Evolutionary conservation across 257 asterid species (phyloP).

Genomic region (Euphrasia confusa): DNA sequence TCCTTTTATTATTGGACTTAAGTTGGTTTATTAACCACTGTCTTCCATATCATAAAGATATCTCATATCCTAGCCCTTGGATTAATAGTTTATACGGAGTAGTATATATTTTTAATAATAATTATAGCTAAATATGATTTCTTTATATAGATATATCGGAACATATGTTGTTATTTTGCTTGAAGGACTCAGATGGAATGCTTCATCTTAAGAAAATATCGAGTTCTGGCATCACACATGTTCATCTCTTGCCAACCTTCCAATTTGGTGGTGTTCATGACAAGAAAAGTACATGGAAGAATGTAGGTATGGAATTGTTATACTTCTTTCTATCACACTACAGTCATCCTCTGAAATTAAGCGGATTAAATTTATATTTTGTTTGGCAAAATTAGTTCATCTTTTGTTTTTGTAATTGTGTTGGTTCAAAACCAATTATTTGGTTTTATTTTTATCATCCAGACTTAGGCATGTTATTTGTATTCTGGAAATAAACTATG

Average conservation of each 20-base stretch:
- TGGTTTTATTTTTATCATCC: neutral
- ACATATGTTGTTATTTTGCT: conserved; percentile 10
- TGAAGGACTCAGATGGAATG: conserved; percentile 88
- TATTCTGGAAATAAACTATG: neutral
- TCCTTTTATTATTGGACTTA: conserved; percentile 15
- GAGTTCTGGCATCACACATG: conserved; percentile 76
- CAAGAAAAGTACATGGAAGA: conserved; percentile 70
- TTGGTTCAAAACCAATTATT: neutral
- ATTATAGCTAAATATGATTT: too few relatives aligned
- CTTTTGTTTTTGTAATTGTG: neutral
- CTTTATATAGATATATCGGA: neutral
- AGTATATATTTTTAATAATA: neutral
- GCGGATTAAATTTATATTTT: neutral
- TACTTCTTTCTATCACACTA: conserved; percentile 16
- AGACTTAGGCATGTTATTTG: neutral
- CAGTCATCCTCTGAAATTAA: conserved; percentile 9
- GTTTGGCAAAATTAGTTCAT: neutral
- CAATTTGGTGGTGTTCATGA: conserved; percentile 93
- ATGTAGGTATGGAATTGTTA: conserved; percentile 43
- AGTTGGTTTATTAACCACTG: neutral
- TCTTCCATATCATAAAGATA: conserved; percentile 1
- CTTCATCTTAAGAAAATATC: conserved; percentile 73
- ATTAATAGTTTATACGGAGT: neutral
- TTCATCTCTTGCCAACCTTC: conserved; percentile 87
- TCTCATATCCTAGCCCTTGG: conserved; percentile 4